These are phyloP conservation scores for Pythium dissimile DNA, from an alignment of 352 stramenopile species.

Conservation along the genomic window DNA sequence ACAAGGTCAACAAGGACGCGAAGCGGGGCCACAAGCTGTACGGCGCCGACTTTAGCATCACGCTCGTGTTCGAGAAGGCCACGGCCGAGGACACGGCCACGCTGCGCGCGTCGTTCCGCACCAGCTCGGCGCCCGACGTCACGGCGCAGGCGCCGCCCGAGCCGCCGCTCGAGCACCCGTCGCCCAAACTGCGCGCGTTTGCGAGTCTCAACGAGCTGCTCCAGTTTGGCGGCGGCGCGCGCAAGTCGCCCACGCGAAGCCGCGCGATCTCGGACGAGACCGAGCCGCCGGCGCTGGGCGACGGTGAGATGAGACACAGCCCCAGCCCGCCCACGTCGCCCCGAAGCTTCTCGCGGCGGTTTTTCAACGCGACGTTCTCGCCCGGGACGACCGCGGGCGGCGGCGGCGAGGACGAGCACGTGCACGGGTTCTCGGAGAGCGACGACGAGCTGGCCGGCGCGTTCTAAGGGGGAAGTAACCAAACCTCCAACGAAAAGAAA, in stretches of 20 bases:
- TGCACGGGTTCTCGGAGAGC: too few species aligned
- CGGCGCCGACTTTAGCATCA: conserved; percentile 42
- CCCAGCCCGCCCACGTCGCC: conserved; percentile 7
- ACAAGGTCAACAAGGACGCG: conserved; percentile 65
- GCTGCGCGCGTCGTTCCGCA: conserved; percentile 3
- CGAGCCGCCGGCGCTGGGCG: background rate
- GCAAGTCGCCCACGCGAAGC: background rate
- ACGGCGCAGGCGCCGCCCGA: background rate
- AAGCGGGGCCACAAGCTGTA: conserved; percentile 71
- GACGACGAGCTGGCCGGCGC: too few species aligned
- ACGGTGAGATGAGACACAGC: background rate
- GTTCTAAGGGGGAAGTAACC: too few species aligned
- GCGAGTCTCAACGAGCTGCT: conserved; percentile 16
- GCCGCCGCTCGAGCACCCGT: too few species aligned
- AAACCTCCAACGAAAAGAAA: too few species aligned
- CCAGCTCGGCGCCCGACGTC: conserved; percentile 10
- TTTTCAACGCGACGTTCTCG: conserved; percentile 10
- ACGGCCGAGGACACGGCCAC: conserved; percentile 27
- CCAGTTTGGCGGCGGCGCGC: background rate
- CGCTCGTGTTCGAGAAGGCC: conserved; percentile 42
- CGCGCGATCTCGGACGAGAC: conserved; percentile 14
- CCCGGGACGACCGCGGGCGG: conserved; percentile 11
- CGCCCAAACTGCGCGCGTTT: conserved; percentile 11
- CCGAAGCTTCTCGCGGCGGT: background rate
- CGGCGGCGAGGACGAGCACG: too few species aligned